phyloP scores from a whole-genome alignment of 2,329 filamentous ascomycete genomes.

The Neonectria ditissima region DNA sequence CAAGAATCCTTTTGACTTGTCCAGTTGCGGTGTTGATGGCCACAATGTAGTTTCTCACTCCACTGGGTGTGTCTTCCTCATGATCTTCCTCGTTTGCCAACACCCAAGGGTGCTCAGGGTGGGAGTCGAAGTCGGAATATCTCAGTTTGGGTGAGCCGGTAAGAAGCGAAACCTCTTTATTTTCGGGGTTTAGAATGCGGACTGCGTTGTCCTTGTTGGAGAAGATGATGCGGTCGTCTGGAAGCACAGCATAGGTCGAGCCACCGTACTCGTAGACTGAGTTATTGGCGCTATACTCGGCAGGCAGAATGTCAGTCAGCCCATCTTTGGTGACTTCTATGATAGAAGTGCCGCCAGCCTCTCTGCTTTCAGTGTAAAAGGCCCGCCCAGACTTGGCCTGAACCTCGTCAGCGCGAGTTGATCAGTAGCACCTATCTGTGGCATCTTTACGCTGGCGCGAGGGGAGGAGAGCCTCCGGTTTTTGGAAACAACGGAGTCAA shows the following conservation, averaged over 20 bases:
- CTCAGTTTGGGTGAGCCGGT: slow-evolving; percentile 50
- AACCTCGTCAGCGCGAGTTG: slow-evolving; percentile 1
- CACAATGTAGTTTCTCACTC: slow-evolving; percentile 54
- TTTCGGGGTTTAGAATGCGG: slow-evolving; percentile 55
- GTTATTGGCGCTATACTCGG: slow-evolving; percentile 57
- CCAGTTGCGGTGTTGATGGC: slow-evolving; percentile 56
- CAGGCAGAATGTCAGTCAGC: slow-evolving; percentile 56
- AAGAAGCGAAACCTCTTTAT: slow-evolving; percentile 49
- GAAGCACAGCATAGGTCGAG: slow-evolving; percentile 55
- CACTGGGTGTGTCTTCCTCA: slow-evolving; percentile 46
- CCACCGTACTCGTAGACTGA: slow-evolving; percentile 67
- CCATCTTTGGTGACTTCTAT: slow-evolving; percentile 53
- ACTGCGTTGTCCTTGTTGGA: slow-evolving; percentile 58
- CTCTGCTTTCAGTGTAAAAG: slow-evolving; percentile 54
- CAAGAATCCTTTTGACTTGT: slow-evolving; percentile 53
- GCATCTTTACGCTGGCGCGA: slow-evolving; percentile 49
- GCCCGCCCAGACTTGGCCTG: slow-evolving; percentile 48
- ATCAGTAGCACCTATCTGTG: background rate
- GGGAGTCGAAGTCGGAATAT: slow-evolving; percentile 60
- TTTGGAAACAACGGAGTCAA: slow-evolving; percentile 52
- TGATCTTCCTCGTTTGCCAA: slow-evolving; percentile 67
- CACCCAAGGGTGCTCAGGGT: slow-evolving; percentile 55
- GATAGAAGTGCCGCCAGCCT: slow-evolving; percentile 58
- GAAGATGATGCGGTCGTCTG: slow-evolving; percentile 59
- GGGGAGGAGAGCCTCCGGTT: slow-evolving; percentile 50